phyloP scores from a whole-genome alignment of 169 alveolate genomes.

The Plasmodium adleri region DNA sequence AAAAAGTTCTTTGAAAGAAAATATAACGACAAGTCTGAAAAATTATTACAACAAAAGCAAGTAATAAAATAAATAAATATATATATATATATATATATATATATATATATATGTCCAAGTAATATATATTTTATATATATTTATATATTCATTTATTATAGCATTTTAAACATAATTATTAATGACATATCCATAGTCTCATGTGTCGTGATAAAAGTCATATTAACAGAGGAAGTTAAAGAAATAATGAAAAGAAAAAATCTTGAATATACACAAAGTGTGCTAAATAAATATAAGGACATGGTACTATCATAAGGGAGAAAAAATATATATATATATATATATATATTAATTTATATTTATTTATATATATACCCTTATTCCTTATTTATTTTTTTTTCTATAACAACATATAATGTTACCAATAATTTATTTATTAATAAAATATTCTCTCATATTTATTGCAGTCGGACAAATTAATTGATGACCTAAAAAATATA shows the following conservation, averaged over 20 bases:
- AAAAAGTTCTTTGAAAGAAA: conserved; percentile 59
- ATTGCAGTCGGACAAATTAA: conserved; percentile 40
- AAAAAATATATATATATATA: background rate
- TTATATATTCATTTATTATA: conserved; percentile 9
- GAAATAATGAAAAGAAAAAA: conserved; percentile 23
- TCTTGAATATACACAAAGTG: conserved; percentile 23
- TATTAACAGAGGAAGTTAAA: conserved; percentile 56
- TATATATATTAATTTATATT: background rate
- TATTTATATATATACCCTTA: background rate
- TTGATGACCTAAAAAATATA: conserved; percentile 40
- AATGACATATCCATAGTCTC: conserved; percentile 61
- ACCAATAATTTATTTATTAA: background rate
- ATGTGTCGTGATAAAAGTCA: conserved; percentile 36
- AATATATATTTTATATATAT: background rate
- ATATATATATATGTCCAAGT: background rate
- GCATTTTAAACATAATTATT: conserved; percentile 45
- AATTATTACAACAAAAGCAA: conserved; percentile 49
- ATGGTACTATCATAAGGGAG: conserved; percentile 15
- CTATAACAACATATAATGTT: too few species aligned
- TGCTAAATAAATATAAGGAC: conserved; percentile 19
- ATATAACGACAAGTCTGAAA: conserved; percentile 42
- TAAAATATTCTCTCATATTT: background rate
- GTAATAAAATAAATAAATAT: background rate
- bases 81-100: background rate
- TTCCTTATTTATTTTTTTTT: background rate